Percentiles rank a stretch among this genome's conserved stretches.
Conservation (phyloP, 2,329 filamentous ascomycete genomes). For the Aspergillus japonicus region DNA sequence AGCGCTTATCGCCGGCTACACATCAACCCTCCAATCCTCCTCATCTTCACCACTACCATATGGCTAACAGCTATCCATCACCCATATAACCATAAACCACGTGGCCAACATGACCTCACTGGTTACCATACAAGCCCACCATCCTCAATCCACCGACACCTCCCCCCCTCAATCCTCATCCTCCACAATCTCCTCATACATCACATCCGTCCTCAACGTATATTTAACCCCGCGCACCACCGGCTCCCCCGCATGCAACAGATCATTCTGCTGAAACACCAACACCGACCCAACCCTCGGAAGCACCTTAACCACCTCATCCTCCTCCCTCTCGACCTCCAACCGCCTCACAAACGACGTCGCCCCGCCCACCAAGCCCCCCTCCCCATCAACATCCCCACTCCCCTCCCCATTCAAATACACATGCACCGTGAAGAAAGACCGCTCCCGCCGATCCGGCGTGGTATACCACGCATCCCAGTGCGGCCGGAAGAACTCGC, state of each 20-base stretch:
- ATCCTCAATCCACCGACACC: too few relatives aligned
- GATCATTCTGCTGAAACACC: constrained; percentile 54
- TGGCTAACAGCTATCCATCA: too few relatives aligned
- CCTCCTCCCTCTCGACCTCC: constrained; percentile 12
- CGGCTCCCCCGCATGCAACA: constrained; percentile 56
- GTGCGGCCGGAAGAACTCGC: constrained; percentile 72
- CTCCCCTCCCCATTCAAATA: constrained; percentile 51
- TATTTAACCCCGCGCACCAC: constrained; percentile 54
- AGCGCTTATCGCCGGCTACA: too few relatives aligned
- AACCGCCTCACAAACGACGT: background rate
- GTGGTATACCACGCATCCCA: constrained; percentile 65
- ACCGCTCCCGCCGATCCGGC: constrained; percentile 51
- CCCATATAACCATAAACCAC: too few relatives aligned
- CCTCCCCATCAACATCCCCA: background rate
- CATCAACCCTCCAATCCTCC: too few relatives aligned
- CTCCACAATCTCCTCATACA: too few relatives aligned
- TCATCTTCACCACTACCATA: too few relatives aligned
- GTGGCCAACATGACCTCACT: too few relatives aligned
- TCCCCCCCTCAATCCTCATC: too few relatives aligned
- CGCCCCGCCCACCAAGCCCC: too few relatives aligned
- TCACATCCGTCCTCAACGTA: constrained; percentile 56
- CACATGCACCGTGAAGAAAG: constrained; percentile 56
- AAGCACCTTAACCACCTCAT: constrained; percentile 37
- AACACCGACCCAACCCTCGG: constrained; percentile 54
- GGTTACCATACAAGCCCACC: too few relatives aligned